phyloP scores from a whole-genome alignment of 1,139 yeast genomes.

The Meyerozyma elateridarum region DNA sequence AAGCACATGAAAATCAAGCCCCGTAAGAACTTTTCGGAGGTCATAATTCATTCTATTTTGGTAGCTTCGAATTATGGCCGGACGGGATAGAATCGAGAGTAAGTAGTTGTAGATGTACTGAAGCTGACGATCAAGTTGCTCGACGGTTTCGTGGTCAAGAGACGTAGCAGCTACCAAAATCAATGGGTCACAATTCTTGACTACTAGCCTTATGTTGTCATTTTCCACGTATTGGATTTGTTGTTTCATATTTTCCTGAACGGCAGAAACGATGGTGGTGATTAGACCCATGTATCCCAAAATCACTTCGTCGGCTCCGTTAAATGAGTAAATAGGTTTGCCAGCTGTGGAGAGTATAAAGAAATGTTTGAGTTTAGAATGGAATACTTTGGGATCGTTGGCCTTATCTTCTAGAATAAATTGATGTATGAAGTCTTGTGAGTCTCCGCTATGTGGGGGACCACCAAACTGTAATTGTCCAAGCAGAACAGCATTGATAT shows the following conservation, averaged over 20 bases:
- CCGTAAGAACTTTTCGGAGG: slow-evolving; percentile 68
- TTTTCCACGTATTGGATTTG: slow-evolving; percentile 26
- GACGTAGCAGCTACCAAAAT: slow-evolving; percentile 70
- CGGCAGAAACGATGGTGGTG: slow-evolving; percentile 62
- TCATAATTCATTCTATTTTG: slow-evolving; percentile 76
- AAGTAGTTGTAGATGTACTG: slow-evolving; percentile 68
- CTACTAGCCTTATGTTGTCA: slow-evolving; percentile 48
- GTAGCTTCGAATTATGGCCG: slow-evolving; percentile 67
- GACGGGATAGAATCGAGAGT: slow-evolving; percentile 73
- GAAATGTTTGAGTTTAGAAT: slow-evolving; percentile 56
- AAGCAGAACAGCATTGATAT: neutral
- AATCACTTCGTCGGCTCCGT: slow-evolving; percentile 68
- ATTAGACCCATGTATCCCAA: slow-evolving; percentile 73
- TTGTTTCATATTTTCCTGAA: slow-evolving; percentile 39
- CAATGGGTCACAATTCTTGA: slow-evolving; percentile 64
- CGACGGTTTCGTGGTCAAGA: slow-evolving; percentile 27
- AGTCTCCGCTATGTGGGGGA: no score
- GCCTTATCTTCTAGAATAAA: slow-evolving; percentile 21
- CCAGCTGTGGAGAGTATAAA: slow-evolving; percentile 89
- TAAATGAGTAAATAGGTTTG: slow-evolving; percentile 81
- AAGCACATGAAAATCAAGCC: slow-evolving; percentile 60
- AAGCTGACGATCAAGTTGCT: slow-evolving; percentile 54
- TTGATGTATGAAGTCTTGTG: no score
- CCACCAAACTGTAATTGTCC: neutral
- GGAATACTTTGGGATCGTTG: slow-evolving; percentile 27